Conservation (phyloP, 805 yeast genomes). For the Metschnikowia anglica region DNA sequence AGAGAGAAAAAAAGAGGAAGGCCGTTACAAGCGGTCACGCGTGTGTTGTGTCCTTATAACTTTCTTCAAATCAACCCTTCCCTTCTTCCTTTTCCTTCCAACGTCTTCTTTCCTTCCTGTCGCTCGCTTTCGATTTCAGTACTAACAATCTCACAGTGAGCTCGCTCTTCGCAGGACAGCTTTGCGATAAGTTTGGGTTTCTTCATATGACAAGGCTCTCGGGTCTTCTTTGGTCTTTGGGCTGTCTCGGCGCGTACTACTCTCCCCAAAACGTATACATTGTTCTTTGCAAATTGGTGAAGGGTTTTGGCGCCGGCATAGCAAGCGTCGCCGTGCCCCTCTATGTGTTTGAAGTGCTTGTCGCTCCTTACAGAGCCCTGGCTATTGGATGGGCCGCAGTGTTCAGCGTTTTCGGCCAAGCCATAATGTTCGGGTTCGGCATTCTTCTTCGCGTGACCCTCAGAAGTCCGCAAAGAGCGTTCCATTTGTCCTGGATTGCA, state of each 20-base stretch:
- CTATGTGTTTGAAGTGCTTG: conserved; percentile 30
- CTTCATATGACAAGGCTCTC: conserved; percentile 25
- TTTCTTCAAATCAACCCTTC: too few species aligned
- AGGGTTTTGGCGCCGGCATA: conserved; percentile 35
- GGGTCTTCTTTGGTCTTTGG: conserved; percentile 30
- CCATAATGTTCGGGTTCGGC: conserved; percentile 7
- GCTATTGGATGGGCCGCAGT: conserved; percentile 11
- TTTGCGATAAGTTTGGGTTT: conserved; percentile 32
- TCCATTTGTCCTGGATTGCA: conserved; percentile 15
- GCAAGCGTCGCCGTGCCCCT: conserved; percentile 32
- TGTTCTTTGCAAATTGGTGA: conserved; percentile 29
- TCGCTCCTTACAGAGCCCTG: conserved; percentile 26
- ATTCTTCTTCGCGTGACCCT: conserved; percentile 3
- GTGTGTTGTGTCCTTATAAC: too few species aligned
- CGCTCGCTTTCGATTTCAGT: background rate
- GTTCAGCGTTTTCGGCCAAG: conserved; percentile 10
- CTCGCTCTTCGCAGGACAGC: conserved; percentile 29
- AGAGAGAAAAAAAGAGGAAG: too few species aligned
- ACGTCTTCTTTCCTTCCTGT: background rate
- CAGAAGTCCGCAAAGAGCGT: conserved; percentile 4
- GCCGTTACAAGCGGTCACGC: too few species aligned
- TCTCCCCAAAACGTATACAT: conserved; percentile 28
- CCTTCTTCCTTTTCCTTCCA: background rate
- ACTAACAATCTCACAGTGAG: conserved; percentile 30
- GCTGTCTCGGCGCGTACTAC: conserved; percentile 25